Conservation (phyloP, 1,284 basidiomycete species). For the Austroboletus niveus region DNA sequence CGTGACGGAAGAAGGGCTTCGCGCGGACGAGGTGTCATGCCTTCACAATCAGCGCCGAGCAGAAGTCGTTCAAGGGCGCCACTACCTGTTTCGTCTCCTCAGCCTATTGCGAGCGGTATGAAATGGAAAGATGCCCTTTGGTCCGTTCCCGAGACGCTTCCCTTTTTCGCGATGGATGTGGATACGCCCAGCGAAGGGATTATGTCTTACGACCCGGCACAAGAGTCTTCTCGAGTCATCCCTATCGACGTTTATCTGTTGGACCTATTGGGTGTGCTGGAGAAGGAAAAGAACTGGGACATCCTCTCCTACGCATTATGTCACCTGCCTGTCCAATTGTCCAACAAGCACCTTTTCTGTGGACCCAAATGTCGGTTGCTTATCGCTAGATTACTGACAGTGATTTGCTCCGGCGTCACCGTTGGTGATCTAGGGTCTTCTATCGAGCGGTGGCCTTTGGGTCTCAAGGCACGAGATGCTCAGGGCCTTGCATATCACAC, state of each 20-base stretch:
- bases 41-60: constrained; percentile 51
- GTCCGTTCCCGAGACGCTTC: constrained; percentile 73
- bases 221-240: constrained; percentile 53
- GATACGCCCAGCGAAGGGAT: constrained; percentile 73
- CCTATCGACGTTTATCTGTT: constrained; percentile 80
- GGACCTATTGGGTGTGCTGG: constrained; percentile 67
- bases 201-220: constrained; percentile 71
- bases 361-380: constrained; percentile 75
- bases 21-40: constrained; percentile 52
- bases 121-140: constrained; percentile 51
- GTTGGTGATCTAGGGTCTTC: constrained; percentile 57
- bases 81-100: constrained; percentile 30
- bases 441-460: constrained; percentile 61
- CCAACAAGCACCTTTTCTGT: constrained; percentile 97
- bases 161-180: constrained; percentile 65
- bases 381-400: constrained; percentile 63
- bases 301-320: constrained; percentile 90
- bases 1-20: constrained; percentile 53
- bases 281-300: constrained; percentile 88
- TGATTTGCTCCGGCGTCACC: constrained; percentile 72
- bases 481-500: constrained; percentile 88
- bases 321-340: constrained; percentile 87
- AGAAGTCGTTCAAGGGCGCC: constrained; percentile 70
- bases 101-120: constrained; percentile 38
- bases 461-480: constrained; percentile 78